phyloP scores from a whole-genome alignment of 2,329 filamentous ascomycete genomes.

The Cladosporium sp. region DNA sequence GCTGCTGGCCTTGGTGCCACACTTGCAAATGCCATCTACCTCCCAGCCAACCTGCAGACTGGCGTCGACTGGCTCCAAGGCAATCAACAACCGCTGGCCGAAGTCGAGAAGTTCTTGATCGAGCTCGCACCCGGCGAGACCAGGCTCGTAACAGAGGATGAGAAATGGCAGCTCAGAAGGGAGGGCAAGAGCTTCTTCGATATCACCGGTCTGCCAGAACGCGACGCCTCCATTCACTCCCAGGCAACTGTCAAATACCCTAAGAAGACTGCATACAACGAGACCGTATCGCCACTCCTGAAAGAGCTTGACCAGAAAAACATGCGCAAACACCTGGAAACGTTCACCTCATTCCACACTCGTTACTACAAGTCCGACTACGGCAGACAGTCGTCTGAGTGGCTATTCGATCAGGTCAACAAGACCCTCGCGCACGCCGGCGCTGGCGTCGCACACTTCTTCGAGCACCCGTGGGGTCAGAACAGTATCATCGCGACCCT shows the following conservation, averaged over 20 bases:
- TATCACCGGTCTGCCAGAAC: constrained; percentile 73
- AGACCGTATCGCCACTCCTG: constrained; percentile 67
- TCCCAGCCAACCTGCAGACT: constrained; percentile 24
- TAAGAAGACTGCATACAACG: constrained; percentile 62
- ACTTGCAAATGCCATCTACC: constrained; percentile 25
- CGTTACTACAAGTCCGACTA: constrained; percentile 78
- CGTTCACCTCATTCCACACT: constrained; percentile 76
- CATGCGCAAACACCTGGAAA: constrained; percentile 76
- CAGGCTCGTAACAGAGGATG: constrained; percentile 85
- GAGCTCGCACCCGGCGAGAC: constrained; percentile 83
- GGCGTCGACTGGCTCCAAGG: constrained; percentile 22
- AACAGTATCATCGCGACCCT: constrained; percentile 89
- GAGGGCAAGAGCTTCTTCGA: constrained; percentile 90
- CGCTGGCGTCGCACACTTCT: constrained; percentile 71
- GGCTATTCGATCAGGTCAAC: constrained; percentile 76
- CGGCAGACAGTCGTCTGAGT: constrained; percentile 81
- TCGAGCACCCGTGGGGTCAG: constrained; percentile 84
- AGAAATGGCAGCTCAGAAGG: constrained; percentile 88
- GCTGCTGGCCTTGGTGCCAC: constrained; percentile 26
- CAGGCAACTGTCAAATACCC: constrained; percentile 60
- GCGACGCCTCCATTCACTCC: constrained; percentile 36
- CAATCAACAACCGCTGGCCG: constrained; percentile 26
- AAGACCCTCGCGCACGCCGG: constrained; percentile 70
- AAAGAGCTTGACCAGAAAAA: constrained; percentile 70
- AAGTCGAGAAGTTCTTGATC: constrained; percentile 66